These are phyloP conservation scores for Allium sativum DNA, from an alignment of 106 monocot species.

Conservation along the genomic window DNA sequence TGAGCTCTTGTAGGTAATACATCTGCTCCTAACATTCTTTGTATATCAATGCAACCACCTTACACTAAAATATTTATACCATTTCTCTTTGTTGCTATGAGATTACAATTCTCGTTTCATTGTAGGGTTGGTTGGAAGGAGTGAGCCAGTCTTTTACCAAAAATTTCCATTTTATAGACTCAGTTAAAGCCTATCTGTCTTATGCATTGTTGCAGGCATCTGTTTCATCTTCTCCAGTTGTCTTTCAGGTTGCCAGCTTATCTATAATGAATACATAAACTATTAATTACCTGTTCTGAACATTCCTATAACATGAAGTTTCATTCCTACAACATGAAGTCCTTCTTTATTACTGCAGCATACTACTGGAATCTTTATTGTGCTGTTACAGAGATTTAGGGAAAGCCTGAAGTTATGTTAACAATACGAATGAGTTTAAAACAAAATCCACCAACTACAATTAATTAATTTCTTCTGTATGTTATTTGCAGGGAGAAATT, in stretches of 20 bases:
- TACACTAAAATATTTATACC: background rate
- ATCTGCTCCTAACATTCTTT: too few species aligned
- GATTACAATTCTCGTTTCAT: constrained; percentile 1
- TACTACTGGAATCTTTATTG: constrained; percentile 85
- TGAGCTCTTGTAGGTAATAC: constrained; percentile 95
- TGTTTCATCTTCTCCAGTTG: constrained; percentile 73
- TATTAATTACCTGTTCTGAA: constrained; percentile 8
- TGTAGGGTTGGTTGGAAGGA: constrained; percentile 85
- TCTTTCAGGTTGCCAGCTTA: too few species aligned
- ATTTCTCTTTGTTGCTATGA: background rate
- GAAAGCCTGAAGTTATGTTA: constrained; percentile 87
- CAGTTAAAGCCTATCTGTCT: constrained; percentile 94
- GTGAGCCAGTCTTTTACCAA: constrained; percentile 84
- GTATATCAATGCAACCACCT: constrained; percentile 2
- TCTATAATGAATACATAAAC: too few species aligned
- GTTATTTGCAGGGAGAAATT: constrained; percentile 77
- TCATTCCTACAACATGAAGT: background rate
- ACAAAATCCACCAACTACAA: background rate
- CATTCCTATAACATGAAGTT: background rate
- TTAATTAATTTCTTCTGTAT: background rate
- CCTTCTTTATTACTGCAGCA: constrained; percentile 33
- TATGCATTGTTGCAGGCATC: constrained; percentile 86
- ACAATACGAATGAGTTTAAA: background rate
- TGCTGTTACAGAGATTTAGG: constrained; percentile 86
- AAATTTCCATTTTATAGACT: constrained; percentile 96